Percentiles rank a stretch among this genome's conserved stretches.
Evolutionary conservation across 306 rosid species (phyloP).

Genomic region (Cajanus cajan): DNA sequence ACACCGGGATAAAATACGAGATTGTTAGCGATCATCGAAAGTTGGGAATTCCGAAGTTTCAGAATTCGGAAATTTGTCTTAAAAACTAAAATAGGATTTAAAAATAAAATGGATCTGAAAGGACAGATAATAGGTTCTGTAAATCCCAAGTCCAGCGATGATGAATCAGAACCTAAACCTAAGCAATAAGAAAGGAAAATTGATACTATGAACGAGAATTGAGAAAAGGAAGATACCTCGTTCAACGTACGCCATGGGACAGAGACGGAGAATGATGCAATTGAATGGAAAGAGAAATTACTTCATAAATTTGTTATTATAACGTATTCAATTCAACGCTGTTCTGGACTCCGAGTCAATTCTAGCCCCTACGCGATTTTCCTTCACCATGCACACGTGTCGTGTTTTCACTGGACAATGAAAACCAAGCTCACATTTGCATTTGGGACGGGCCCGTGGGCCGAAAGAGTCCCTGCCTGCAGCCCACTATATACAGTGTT

Average conservation of each 20-base stretch:
- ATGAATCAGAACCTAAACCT: slow-evolving; percentile 1
- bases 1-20: not conserved
- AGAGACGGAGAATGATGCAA: slow-evolving; percentile 10
- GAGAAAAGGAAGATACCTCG: slow-evolving; percentile 38
- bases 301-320: not conserved
- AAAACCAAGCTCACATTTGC: not conserved
- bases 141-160: not conserved
- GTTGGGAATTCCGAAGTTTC: not conserved
- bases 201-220: not conserved
- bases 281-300: slow-evolving; percentile 9
- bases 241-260: slow-evolving; percentile 56
- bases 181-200: not conserved
- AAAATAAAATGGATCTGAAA: not conserved
- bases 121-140: not conserved
- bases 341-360: not conserved
- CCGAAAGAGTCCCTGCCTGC: not conserved
- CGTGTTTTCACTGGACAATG: not conserved
- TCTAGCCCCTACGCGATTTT: not conserved
- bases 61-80: not conserved
- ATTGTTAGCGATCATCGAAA: not conserved
- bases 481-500: not conserved
- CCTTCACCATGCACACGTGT: not conserved
- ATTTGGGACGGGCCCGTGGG: not conserved
- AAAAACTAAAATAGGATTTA: not conserved
- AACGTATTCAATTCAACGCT: not conserved